Conservation (phyloP, 2,329 filamentous ascomycete species). For the Hymenoscyphus albidus region DNA sequence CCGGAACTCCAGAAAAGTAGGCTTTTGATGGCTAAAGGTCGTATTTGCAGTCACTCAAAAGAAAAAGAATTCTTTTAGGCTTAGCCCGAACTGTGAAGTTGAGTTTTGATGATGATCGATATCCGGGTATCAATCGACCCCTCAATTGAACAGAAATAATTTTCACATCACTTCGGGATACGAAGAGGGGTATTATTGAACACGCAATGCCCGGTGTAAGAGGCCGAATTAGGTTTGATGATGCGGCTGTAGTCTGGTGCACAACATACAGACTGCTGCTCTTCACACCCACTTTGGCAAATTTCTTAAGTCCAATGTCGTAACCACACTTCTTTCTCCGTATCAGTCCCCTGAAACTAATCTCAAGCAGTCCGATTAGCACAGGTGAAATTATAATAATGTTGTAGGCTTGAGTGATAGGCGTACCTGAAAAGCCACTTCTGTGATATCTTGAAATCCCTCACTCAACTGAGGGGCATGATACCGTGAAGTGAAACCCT, state of each 20-base stretch:
- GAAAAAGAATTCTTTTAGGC: constrained; percentile 1
- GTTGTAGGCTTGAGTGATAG: constrained; percentile 3
- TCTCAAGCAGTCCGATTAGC: constrained; percentile 8
- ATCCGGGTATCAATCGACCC: not conserved
- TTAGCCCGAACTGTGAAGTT: not conserved
- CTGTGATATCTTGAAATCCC: constrained; percentile 77
- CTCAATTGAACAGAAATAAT: constrained; percentile 2
- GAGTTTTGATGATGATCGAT: not conserved
- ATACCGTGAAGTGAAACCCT: constrained; percentile 68
- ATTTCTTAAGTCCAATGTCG: constrained; percentile 66
- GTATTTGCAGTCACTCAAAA: not conserved
- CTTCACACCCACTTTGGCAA: not conserved
- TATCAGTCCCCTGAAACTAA: constrained; percentile 42
- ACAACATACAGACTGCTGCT: constrained; percentile 7
- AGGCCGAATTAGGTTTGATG: constrained; percentile 4
- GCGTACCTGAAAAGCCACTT: constrained; percentile 66
- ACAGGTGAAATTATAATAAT: not conserved
- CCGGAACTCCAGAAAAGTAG: not conserved
- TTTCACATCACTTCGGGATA: constrained; percentile 3
- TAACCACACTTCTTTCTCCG: constrained; percentile 68
- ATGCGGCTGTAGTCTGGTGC: constrained; percentile 14
- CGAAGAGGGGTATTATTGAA: constrained; percentile 2
- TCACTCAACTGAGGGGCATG: constrained; percentile 68
- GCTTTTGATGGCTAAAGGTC: not conserved
- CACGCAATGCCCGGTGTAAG: constrained; percentile 6